These are phyloP conservation scores for Combretum micranthum DNA, from an alignment of 345 rosid genomes.

Conservation along the genomic window DNA sequence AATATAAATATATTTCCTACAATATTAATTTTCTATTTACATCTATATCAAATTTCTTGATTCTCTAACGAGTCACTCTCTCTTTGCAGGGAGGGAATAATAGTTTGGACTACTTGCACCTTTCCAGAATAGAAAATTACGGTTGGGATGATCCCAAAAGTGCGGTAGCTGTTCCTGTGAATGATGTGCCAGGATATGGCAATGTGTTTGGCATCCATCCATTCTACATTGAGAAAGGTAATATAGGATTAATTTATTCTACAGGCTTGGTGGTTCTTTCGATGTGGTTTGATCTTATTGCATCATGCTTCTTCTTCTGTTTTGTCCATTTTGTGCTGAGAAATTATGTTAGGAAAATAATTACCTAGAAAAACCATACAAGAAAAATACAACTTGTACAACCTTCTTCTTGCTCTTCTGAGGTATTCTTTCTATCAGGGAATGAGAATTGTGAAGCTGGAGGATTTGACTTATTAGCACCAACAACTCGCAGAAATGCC, in stretches of 20 bases:
- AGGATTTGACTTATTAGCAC: conserved; percentile 83
- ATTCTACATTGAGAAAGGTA: conserved; percentile 53
- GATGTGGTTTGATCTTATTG: no score
- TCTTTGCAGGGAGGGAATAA: conserved; percentile 47
- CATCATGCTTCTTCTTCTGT: not conserved
- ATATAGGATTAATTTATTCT: no score
- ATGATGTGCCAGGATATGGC: conserved; percentile 36
- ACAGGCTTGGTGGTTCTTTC: no score
- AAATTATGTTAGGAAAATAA: no score
- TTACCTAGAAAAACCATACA: no score
- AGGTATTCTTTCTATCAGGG: conserved; percentile 26
- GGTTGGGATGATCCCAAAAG: conserved; percentile 66
- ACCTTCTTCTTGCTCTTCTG: not conserved
- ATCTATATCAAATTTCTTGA: no score
- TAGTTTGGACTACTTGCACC: conserved; percentile 14
- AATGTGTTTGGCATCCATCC: conserved; percentile 64
- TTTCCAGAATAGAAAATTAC: conserved; percentile 62
- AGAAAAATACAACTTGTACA: no score
- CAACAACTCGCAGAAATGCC: conserved; percentile 80
- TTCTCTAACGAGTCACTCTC: no score
- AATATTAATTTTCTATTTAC: no score
- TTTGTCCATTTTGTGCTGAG: not conserved
- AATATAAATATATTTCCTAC: no score
- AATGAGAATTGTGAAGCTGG: conserved; percentile 35
- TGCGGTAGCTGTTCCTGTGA: conserved; percentile 20